phyloP scores from a whole-genome alignment of 2,329 filamentous ascomycete genomes.

The Balansia obtecta region DNA sequence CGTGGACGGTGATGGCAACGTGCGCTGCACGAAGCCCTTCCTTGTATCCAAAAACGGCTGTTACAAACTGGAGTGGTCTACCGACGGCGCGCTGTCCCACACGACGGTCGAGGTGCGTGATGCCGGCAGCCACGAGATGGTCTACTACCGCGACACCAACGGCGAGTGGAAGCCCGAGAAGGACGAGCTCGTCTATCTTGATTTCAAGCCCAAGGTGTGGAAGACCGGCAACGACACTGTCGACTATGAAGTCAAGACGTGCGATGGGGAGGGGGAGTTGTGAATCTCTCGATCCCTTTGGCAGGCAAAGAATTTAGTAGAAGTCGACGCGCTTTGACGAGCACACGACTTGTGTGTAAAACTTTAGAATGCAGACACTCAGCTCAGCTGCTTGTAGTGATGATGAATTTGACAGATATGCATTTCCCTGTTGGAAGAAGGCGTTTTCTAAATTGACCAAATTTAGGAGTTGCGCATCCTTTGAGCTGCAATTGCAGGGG shows the following conservation, averaged over 20 bases:
- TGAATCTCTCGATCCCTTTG: background rate
- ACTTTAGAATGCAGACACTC: background rate
- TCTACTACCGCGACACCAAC: conserved; percentile 32
- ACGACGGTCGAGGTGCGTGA: conserved; percentile 25
- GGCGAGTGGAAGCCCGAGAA: conserved; percentile 32
- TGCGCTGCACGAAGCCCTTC: conserved; percentile 28
- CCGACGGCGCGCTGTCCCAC: conserved; percentile 24
- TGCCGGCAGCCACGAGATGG: conserved; percentile 25
- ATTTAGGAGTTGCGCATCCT: too few species aligned
- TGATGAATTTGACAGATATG: too few species aligned
- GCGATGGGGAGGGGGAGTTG: conserved; percentile 1
- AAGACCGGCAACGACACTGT: conserved; percentile 31
- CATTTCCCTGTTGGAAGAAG: too few species aligned
- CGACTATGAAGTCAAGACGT: conserved; percentile 23
- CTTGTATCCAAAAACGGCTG: conserved; percentile 23
- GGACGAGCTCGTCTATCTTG: conserved; percentile 30
- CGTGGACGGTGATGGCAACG: conserved; percentile 24
- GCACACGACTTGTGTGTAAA: background rate
- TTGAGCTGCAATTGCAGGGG: too few species aligned
- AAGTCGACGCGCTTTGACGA: background rate
- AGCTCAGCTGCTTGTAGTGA: too few species aligned
- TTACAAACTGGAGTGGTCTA: conserved; percentile 29
- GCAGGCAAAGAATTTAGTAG: background rate
- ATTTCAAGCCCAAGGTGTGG: conserved; percentile 33
- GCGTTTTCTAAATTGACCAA: too few species aligned